phyloP scores from a whole-genome alignment of 2,329 filamentous ascomycete species.

The Xylariomycetidae sp. region DNA sequence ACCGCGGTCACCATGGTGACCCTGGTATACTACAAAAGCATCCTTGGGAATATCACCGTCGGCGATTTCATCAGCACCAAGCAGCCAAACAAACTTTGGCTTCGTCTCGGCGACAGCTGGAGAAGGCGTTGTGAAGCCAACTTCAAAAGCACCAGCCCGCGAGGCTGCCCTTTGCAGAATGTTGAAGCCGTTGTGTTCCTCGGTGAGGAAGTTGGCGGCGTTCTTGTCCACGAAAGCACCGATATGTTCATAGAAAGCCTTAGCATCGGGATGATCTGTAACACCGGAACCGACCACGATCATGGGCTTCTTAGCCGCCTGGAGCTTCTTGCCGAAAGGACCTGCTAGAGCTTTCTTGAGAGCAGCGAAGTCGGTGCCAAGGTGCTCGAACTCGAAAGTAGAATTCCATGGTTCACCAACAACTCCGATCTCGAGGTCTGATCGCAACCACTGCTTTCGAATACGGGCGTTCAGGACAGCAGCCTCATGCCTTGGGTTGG shows the following conservation, averaged over 20 bases:
- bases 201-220: constrained; percentile 77
- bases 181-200: constrained; percentile 97
- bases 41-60: constrained; percentile 87
- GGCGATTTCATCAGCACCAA: constrained; percentile 88
- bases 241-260: constrained; percentile 88
- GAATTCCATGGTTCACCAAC: constrained; percentile 89
- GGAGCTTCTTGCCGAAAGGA: constrained; percentile 87
- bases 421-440: constrained; percentile 86
- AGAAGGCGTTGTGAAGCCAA: constrained; percentile 89
- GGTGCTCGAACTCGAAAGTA: constrained; percentile 91
- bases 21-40: constrained; percentile 96
- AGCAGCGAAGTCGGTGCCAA: constrained; percentile 72
- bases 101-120: constrained; percentile 74
- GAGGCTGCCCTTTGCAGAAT: constrained; percentile 92
- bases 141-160: constrained; percentile 87
- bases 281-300: constrained; percentile 92
- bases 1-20: constrained; percentile 92
- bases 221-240: constrained; percentile 92
- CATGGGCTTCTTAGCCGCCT: constrained; percentile 86
- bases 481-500: constrained; percentile 92
- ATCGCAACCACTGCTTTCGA: constrained; percentile 94
- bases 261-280: constrained; percentile 85
- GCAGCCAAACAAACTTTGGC: constrained; percentile 94
- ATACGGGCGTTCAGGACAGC: constrained; percentile 95
- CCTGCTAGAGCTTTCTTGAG: constrained; percentile 83